Conservation (phyloP, 257 asterid genomes). For the Parsonsia alboflavescens region DNA sequence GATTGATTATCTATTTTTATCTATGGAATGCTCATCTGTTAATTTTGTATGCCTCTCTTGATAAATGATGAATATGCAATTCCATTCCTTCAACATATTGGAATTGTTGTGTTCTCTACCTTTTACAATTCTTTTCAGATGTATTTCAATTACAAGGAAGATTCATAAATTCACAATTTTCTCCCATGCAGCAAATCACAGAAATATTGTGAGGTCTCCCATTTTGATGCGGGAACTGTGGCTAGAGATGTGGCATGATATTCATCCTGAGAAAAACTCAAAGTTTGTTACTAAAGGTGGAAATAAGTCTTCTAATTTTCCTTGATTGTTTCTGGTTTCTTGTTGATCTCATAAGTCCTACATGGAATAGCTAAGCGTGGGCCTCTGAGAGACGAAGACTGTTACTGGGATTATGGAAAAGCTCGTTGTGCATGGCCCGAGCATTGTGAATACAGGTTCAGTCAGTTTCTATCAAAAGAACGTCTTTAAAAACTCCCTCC, state of each 20-base stretch:
- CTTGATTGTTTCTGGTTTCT: neutral
- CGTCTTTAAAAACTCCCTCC: neutral
- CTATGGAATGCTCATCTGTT: neutral
- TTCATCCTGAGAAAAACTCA: constrained; percentile 75
- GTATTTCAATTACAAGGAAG: neutral
- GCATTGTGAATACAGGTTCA: constrained; percentile 93
- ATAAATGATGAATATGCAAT: neutral
- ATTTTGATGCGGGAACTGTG: constrained; percentile 94
- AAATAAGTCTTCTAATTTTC: neutral
- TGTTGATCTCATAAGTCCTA: constrained; percentile 11
- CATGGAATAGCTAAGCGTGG: constrained; percentile 68
- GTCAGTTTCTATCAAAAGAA: constrained; percentile 6
- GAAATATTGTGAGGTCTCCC: constrained; percentile 89
- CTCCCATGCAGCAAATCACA: constrained; percentile 73
- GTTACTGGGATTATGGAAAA: constrained; percentile 99
- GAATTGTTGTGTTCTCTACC: neutral
- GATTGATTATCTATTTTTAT: neutral
- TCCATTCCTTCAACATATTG: neutral
- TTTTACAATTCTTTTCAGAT: neutral
- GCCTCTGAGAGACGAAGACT: constrained; percentile 93
- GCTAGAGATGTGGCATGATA: constrained; percentile 99
- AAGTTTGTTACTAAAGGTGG: constrained; percentile 88
- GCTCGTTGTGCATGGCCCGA: constrained; percentile 97
- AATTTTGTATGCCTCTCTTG: neutral
- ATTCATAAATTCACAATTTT: neutral